Base-by-base conservation (phyloP, 305 asterid genomes). In the Withania somnifera region DNA sequence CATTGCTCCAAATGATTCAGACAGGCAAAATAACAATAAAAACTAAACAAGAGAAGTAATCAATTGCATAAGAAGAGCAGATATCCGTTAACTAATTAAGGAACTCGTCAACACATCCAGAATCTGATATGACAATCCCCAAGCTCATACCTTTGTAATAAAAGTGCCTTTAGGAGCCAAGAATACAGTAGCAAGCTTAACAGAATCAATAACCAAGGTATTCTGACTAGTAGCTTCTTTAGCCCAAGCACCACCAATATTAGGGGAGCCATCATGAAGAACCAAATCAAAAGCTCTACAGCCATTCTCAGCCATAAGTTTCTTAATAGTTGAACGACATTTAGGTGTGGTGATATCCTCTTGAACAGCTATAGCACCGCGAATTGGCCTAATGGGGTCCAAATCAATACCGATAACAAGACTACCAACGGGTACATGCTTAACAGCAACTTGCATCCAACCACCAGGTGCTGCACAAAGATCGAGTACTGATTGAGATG, bases 401-500 rank as follows among this genome's bases (percentile, higher is more conserved):
- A 92, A 93, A 81, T 96, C 99, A 80, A 93, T 94, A 28, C 98
- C 98, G 80, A 96, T 82, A 9, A 96, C 97, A 36, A 96, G 89
- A 77, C 95, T 91, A 22, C 98, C 97, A 36, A 93, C 98, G 6
- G 99, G 98, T 1, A 89, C 96, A 4, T 91, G 89, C 80, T 92
- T 92, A 19, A 93, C 95, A 22, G 92, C 85, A 4, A 93, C 99
- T 82, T 96, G 98, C 97, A 94, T 92, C 98, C 99, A 96, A 56
- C 98, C 98, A n/a, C 98, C 98, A 0, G 99, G 98, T 2, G 98
- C 99, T 76, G 98, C 99, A 85, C 98, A 96, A 88, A 97, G 99
- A 85, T 94, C 98, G 83, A 97, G 97, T 34, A 89, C 98, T 28
- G 98, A 87, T 73, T 84, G 93, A 51, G 97, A 84, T 7, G 98